phyloP scores from a whole-genome alignment of 2,329 filamentous ascomycete genomes.

The Dothistroma pini region DNA sequence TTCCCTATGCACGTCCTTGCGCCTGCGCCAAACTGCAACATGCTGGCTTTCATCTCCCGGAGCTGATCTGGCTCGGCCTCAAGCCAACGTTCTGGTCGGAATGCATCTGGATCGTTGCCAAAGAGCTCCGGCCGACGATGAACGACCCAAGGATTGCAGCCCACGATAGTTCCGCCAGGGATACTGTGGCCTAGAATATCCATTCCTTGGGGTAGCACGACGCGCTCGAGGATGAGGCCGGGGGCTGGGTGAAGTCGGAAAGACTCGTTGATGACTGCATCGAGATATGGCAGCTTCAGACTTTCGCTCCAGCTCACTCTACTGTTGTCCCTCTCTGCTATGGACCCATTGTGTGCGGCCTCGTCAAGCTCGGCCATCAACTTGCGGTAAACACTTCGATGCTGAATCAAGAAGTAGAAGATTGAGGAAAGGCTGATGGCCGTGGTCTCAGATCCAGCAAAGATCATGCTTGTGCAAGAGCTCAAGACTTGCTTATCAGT shows the following conservation, averaged over 20 bases:
- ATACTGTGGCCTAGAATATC: slow-evolving; percentile 62
- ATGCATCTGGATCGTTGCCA: slow-evolving; percentile 62
- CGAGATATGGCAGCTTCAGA: slow-evolving; percentile 69
- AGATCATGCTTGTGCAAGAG: slow-evolving; percentile 66
- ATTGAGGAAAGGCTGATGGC: slow-evolving; percentile 68
- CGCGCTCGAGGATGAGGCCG: slow-evolving; percentile 67
- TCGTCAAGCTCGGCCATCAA: slow-evolving; percentile 62
- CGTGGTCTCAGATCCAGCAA: slow-evolving; percentile 70
- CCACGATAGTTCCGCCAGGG: slow-evolving; percentile 68
- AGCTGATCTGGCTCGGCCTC: slow-evolving; percentile 54
- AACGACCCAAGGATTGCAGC: slow-evolving; percentile 71
- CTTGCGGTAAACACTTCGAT: slow-evolving; percentile 53
- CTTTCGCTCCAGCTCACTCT: slow-evolving; percentile 67
- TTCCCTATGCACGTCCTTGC: slow-evolving; percentile 64
- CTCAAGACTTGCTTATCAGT: slow-evolving; percentile 65
- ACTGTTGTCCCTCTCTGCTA: slow-evolving; percentile 46
- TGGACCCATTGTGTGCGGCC: slow-evolving; percentile 50
- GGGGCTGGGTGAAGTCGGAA: slow-evolving; percentile 73
- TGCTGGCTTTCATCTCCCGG: slow-evolving; percentile 64
- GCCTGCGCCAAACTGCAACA: slow-evolving; percentile 72
- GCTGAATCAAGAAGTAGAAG: slow-evolving; percentile 70
- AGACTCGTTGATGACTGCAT: slow-evolving; percentile 73
- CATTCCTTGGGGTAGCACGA: slow-evolving; percentile 63
- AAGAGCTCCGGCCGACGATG: slow-evolving; percentile 67
- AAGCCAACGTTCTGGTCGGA: slow-evolving; percentile 65